Evolutionary conservation across 345 rosid species (phyloP), one percentile per base, ranked within the genome.

Genomic region (Salix koriyanagi): DNA sequence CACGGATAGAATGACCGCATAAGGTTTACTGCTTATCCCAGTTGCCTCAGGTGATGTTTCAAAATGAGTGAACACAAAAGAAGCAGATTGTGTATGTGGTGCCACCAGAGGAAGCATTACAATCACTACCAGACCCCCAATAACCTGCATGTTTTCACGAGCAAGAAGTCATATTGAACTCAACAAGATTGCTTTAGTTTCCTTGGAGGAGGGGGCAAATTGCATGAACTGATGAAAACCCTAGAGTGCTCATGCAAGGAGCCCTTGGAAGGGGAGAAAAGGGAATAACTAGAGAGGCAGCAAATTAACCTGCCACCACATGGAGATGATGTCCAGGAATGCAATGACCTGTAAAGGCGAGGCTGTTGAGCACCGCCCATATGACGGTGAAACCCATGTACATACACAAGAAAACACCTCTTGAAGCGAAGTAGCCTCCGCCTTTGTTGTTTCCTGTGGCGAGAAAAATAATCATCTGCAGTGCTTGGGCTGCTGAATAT

Each of bases 81-180:
- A 87, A 67, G 89, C 88, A 11, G 90, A 77, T 64, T 87, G 84
- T 41, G 86, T 90, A 3, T 87, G 84, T 74, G 54, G 50, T 42
- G 94, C 84, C 62, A 87, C 91, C 67, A 90, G 37, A n/a, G 91
- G 93, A 73, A 90, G 88, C 88, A 90, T 83, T 71, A 90, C 85
- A 46, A 88, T 86, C 32, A 90, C 84, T 19, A 84, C 79, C 2
- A 82, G 8, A 42, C 94, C 91, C 9, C 94, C 94, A 56, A 87
- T 83, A 10, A 90, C 81, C 93, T 46, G 52, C 52, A 46, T 14
- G 52, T 46, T 46, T 46, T 46, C 52, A 46, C 2, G 52, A 46
- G 18, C 52, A 46, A 46, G 52, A 16, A 46, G 1, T 86, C 79
- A 65, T 21, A 19, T 13, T 28, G 9, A 10, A 58, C 50, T 36